phyloP scores from a whole-genome alignment of 2,329 filamentous ascomycete genomes.

The Beauveria brongniartii region DNA sequence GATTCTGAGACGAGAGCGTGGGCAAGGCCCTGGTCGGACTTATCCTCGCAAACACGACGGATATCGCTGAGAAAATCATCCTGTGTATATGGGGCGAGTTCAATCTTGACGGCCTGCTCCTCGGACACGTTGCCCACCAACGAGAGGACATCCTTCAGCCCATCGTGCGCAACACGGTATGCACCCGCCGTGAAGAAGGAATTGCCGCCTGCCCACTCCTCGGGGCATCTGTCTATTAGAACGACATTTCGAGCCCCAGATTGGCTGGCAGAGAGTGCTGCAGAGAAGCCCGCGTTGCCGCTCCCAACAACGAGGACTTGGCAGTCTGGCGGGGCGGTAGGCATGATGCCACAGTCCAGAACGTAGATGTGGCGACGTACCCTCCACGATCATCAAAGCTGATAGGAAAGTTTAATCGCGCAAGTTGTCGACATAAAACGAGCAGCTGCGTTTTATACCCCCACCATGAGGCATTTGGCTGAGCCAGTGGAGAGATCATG shows the following conservation, averaged over 20 bases:
- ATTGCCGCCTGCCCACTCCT: constrained; percentile 54
- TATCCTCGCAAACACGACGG: constrained; percentile 44
- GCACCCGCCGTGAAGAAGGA: constrained; percentile 59
- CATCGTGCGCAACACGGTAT: constrained; percentile 48
- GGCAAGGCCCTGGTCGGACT: constrained; percentile 42
- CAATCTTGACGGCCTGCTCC: constrained; percentile 40
- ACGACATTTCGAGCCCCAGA: constrained; percentile 36
- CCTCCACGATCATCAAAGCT: not conserved
- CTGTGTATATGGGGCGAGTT: constrained; percentile 48
- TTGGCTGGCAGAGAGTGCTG: constrained; percentile 49
- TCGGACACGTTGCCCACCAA: constrained; percentile 51
- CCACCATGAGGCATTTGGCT: not conserved
- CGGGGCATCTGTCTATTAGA: constrained; percentile 52
- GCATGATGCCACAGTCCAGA: not conserved
- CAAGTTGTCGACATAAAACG: not conserved
- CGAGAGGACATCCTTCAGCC: constrained; percentile 48
- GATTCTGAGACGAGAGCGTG: constrained; percentile 43
- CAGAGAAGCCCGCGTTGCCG: constrained; percentile 57
- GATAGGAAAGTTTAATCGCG: not conserved
- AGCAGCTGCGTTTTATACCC: not conserved
- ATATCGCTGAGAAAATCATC: constrained; percentile 49
- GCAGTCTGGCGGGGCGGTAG: not conserved
- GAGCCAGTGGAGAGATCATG: not conserved
- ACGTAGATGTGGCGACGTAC: not conserved
- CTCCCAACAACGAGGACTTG: constrained; percentile 50